phyloP scores from a whole-genome alignment of 148 eudicot genomes.

The Amaranthus palmeri region DNA sequence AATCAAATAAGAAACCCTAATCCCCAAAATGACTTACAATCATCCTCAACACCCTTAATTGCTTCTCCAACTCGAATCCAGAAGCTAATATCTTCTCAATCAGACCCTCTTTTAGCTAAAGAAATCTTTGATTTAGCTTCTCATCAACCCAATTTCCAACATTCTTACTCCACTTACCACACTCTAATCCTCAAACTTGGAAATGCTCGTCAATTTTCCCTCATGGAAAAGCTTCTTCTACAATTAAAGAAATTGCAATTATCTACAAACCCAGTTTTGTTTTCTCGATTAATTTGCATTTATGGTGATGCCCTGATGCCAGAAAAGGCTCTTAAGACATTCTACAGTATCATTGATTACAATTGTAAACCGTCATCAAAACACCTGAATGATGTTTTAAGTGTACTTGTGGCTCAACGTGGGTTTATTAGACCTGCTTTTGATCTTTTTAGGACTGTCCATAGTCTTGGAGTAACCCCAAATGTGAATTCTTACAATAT shows the following conservation, averaged over 20 bases:
- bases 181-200: slow-evolving; percentile 67
- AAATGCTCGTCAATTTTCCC: slow-evolving; percentile 56
- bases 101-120: slow-evolving; percentile 78
- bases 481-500: slow-evolving; percentile 62
- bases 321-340: slow-evolving; percentile 58
- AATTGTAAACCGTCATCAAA: slow-evolving; percentile 49
- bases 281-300: slow-evolving; percentile 54
- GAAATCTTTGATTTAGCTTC: slow-evolving; percentile 86
- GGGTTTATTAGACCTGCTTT: slow-evolving; percentile 54
- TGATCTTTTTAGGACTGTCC: slow-evolving; percentile 63
- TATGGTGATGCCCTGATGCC: slow-evolving; percentile 74
- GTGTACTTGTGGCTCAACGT: slow-evolving; percentile 43
- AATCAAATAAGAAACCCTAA: slow-evolving; percentile 8
- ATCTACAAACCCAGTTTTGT: slow-evolving; percentile 55
- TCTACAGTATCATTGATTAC: slow-evolving; percentile 54
- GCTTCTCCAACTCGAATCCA: slow-evolving; percentile 56
- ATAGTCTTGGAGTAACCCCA: slow-evolving; percentile 42
- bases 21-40: slow-evolving; percentile 18
- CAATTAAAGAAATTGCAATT: slow-evolving; percentile 32
- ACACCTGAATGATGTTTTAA: slow-evolving; percentile 57
- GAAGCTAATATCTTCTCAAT: slow-evolving; percentile 63
- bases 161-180: slow-evolving; percentile 51
- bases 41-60: slow-evolving; percentile 29
- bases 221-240: slow-evolving; percentile 46
- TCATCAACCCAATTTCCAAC: slow-evolving; percentile 58